Base-by-base conservation (phyloP, 2,329 filamentous ascomycete genomes). In the Pyrenophora tritici-repentis region DNA sequence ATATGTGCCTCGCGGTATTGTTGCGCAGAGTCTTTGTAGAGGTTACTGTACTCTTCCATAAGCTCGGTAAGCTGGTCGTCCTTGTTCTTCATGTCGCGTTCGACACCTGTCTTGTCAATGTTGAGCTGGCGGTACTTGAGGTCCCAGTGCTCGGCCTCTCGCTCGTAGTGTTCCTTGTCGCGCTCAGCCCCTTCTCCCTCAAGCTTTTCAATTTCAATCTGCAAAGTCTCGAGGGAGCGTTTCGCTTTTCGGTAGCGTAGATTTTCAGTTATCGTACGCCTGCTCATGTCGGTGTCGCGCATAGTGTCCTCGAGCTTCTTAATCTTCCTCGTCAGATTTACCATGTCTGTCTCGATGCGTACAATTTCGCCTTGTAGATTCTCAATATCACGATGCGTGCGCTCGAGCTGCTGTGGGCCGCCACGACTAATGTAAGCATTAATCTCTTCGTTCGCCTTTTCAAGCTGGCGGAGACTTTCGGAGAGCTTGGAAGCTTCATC, bases 1-100 rank as follows among this genome's bases (percentile, higher is more conserved):
- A 97, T 91, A 71, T 96, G 90, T 6, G 89, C 84, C 76, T 96
- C 87, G 62, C 91, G 90, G 76, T 92, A 97, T 62, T 89, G 88
- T 34, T 79, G 73, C 36, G 86, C 86, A 10, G 93, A 91, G 68
- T 93, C 84, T 68, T 91, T 87, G 78, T 96, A 97, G 61, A 97
- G 89, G 8, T 86, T 85, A 41, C 95, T 83, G 83, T 88, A 99
- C 63, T 96, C 90, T 9, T 83, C 77, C 20, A 91, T 74, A n/a
- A 92, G 79, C 48, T 88, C 81, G 43, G 78, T 78, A 6, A 97
- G 80, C 65, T 96, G 87, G 50, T 89, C 83, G 68, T 97, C 91
- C 70, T 96, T 95, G 47, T 87, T 87, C 71, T 86, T 90, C 80
- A 95, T 87, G 55, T 85, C 81, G 34, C 90, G 91, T 78, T 89